These are phyloP conservation scores for Endotrypanum monterogeii DNA, from an alignment of 208 protist species.

Conservation along the genomic window DNA sequence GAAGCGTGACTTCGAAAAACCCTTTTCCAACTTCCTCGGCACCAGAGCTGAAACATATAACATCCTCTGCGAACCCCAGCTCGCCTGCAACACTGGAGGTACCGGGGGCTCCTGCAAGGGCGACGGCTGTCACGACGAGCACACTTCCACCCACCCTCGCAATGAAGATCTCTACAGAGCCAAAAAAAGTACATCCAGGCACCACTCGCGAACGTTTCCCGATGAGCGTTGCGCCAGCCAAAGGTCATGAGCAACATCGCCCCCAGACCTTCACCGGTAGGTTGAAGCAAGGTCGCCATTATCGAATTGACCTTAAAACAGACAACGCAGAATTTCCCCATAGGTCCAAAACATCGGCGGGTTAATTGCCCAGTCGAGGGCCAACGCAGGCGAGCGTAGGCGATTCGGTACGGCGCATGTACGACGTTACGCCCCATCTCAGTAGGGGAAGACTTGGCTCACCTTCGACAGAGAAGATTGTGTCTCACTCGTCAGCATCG, in stretches of 20 bases:
- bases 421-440: constrained; percentile 2
- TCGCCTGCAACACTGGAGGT: neutral
- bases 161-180: neutral
- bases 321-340: neutral
- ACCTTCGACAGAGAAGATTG: neutral
- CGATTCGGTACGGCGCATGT: constrained; percentile 8
- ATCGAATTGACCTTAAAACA: neutral
- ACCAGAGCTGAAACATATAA: neutral
- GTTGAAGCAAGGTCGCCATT: neutral
- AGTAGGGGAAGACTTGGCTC: neutral
- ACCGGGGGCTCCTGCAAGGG: neutral
- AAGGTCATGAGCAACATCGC: neutral
- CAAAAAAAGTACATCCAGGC: no score
- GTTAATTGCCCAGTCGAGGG: constrained; percentile 12
- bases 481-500: constrained; percentile 12
- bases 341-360: neutral
- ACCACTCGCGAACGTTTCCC: neutral
- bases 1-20: neutral
- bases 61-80: neutral
- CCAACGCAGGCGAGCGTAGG: neutral
- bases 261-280: neutral
- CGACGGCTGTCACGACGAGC: neutral
- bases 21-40: constrained; percentile 4
- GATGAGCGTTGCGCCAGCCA: neutral
- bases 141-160: neutral